Conservation (phyloP, 192 early-diverging fungal species). For the Coemansia sp. region DNA sequence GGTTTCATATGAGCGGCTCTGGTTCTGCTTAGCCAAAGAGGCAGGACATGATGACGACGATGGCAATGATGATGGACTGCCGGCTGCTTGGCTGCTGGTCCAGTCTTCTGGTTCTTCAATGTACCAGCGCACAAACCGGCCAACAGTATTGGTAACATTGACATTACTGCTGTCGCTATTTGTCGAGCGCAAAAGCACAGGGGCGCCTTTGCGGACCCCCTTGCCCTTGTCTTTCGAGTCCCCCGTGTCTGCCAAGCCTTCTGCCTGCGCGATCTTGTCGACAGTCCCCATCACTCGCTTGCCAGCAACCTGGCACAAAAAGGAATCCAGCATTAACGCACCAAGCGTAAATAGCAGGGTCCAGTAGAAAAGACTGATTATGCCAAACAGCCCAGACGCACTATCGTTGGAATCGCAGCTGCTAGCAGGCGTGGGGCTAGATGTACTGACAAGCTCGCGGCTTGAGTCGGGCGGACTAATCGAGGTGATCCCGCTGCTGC, state of each 20-base stretch:
- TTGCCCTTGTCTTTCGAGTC: not conserved
- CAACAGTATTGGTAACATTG: slow-evolving; percentile 25
- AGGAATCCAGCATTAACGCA: slow-evolving; percentile 53
- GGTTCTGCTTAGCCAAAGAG: not conserved
- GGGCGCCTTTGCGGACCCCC: not conserved
- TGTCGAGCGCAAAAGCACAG: not conserved
- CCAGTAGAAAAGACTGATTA: slow-evolving; percentile 51
- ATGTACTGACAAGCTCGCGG: not conserved
- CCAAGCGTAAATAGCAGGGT: slow-evolving; percentile 52
- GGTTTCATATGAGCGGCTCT: not conserved
- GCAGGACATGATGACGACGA: not conserved
- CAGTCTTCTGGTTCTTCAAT: slow-evolving; percentile 30
- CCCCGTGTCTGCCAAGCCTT: not conserved
- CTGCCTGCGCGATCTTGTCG: slow-evolving; percentile 35
- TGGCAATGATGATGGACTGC: not conserved
- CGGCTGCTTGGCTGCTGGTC: not conserved
- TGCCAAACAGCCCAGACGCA: slow-evolving; percentile 25
- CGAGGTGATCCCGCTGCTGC: not conserved
- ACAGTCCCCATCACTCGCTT: slow-evolving; percentile 53
- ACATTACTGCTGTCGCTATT: not conserved
- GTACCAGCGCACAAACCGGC: slow-evolving; percentile 49
- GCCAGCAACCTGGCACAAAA: slow-evolving; percentile 50
- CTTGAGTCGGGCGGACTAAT: not conserved
- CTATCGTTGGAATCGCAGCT: not conserved
- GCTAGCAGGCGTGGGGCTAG: not conserved